phyloP scores from a whole-genome alignment of 148 eudicot genomes.

The Cornus kousa region DNA sequence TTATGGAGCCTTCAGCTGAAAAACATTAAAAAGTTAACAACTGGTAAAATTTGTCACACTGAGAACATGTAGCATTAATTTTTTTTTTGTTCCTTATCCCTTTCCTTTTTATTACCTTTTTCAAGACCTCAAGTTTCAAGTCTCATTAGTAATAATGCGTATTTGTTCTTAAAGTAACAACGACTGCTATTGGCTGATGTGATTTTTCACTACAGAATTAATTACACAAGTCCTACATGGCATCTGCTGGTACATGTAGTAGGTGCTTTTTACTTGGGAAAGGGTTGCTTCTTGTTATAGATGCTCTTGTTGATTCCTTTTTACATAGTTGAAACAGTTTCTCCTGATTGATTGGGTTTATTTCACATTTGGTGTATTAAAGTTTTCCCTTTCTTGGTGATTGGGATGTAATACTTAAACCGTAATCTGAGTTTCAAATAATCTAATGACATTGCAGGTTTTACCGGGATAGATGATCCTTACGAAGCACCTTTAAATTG shows the following conservation, averaged over 20 bases:
- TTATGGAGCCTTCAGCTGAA: background rate
- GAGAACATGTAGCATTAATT: no score
- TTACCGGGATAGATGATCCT: conserved; percentile 97
- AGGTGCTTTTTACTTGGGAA: no score
- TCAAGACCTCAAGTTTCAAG: background rate
- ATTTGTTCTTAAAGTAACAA: background rate
- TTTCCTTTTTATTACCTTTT: background rate
- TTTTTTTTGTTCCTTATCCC: background rate
- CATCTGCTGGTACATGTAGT: background rate
- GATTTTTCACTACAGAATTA: background rate
- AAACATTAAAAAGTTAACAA: no score
- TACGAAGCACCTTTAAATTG: conserved; percentile 80
- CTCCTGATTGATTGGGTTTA: background rate
- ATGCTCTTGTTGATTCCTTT: background rate
- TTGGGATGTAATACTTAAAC: no score
- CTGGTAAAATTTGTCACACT: background rate
- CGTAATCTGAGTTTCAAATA: background rate
- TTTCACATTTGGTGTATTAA: background rate
- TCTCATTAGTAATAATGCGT: background rate
- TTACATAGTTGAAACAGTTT: no score
- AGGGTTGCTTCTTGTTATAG: background rate
- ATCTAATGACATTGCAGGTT: conserved; percentile 46
- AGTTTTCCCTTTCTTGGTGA: background rate
- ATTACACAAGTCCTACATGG: background rate
- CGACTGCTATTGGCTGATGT: background rate